Conservation (phyloP, 192 early-diverging fungal species). For the Lunasporangiospora selenospora region DNA sequence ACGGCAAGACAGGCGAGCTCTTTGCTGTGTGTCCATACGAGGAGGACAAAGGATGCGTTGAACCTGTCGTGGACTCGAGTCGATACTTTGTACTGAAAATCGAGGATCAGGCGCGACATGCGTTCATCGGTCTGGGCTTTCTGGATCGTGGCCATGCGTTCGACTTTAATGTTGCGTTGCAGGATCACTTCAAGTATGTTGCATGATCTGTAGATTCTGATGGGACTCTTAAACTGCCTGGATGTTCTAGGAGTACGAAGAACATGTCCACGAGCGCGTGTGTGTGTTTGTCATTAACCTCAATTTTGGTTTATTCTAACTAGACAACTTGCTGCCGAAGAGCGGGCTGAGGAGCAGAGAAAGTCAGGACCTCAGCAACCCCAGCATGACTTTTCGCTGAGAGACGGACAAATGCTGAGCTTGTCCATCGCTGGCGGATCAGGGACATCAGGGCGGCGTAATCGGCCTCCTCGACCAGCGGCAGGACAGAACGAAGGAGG, state of each 20-base stretch:
- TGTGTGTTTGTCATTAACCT: too few species aligned
- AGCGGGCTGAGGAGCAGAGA: slow-evolving; percentile 43
- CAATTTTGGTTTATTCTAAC: too few species aligned
- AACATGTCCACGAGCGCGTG: too few species aligned
- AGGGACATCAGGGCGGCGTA: slow-evolving; percentile 23
- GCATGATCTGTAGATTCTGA: too few species aligned
- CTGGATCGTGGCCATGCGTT: slow-evolving; percentile 81
- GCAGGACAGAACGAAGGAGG: slow-evolving; percentile 18
- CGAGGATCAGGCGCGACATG: slow-evolving; percentile 76
- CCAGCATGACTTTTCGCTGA: slow-evolving; percentile 78
- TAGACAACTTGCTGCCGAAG: slow-evolving; percentile 61
- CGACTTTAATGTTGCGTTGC: slow-evolving; percentile 90
- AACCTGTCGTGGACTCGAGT: slow-evolving; percentile 82
- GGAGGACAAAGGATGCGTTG: slow-evolving; percentile 69
- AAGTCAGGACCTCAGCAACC: slow-evolving; percentile 51
- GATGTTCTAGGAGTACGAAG: too few species aligned
- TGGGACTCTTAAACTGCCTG: too few species aligned
- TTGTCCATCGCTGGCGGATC: slow-evolving; percentile 68
- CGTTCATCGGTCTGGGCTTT: slow-evolving; percentile 89
- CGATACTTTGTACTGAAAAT: slow-evolving; percentile 90
- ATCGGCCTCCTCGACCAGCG: slow-evolving; percentile 25
- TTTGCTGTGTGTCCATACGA: slow-evolving; percentile 85
- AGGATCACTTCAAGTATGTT: slow-evolving; percentile 78
- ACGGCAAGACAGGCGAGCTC: slow-evolving; percentile 71
- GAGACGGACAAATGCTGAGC: slow-evolving; percentile 81